Evolutionary conservation across 805 yeast species (phyloP), one percentile per base, ranked within the genome.

Genomic region (Soucietia sequanensis): DNA sequence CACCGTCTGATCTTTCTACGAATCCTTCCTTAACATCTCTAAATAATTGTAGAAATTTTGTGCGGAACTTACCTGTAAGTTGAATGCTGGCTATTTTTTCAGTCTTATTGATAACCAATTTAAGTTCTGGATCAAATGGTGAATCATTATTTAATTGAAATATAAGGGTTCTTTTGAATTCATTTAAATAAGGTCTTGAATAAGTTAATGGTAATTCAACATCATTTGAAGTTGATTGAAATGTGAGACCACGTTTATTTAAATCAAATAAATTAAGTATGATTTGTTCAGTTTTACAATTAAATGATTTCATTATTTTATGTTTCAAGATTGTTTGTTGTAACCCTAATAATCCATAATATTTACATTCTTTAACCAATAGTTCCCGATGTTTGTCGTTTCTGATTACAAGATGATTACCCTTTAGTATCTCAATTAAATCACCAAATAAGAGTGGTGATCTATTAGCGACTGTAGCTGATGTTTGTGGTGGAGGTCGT

Each of bases 401-500:
- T 29, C 52, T 49, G 13, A 84, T 66, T 1, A 65, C 60, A 13
- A 76, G 46, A 3, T 61, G 52, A 23, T 76, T 73, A 0, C 90
- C 90, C 40, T 72, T 69, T 17, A 87, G 56, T 2, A 78, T 50
- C 17, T 67, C 65, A 30, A 89, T 35, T 18, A 89, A 48, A 30
- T 76, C 81, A 13, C 53, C 62, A 52, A 81, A 88, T 35, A 77
- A 53, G 14, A 49, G 54, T 0, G 82, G 72, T 2, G 81, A 73
- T 41, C 88, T 65, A 23, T 70, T 60, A 3, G 73, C 59, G 3
- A 71, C 71, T 1, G 70, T 65, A 3, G 80, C 66, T 0, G 85
- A 84, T 7, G 76, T 70, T 38, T 78, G 73, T 1, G 93, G 87
- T 3, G 95, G 95, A 1, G 96, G 96, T 24, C 96, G 61, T 3